These are phyloP conservation scores for Yamadazyma sp. DNA, from an alignment of 1,139 yeast species.

Conservation along the genomic window DNA sequence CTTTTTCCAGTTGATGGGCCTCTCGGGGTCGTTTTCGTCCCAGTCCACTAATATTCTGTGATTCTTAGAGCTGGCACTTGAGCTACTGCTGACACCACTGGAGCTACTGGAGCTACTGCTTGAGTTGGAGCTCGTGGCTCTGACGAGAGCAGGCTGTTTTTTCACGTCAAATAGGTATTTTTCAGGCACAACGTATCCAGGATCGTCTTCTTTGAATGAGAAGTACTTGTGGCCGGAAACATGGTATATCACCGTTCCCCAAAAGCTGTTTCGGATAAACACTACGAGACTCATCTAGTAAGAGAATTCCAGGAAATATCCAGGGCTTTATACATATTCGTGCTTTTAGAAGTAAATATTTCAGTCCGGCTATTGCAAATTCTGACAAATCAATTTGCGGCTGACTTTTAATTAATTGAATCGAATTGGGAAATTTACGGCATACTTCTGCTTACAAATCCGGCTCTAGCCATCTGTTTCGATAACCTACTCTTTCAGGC, in stretches of 20 bases:
- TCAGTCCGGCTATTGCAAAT: too few relatives aligned
- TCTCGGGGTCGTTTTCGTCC: slow-evolving; percentile 30
- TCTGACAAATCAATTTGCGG: too few relatives aligned
- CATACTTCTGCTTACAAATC: too few relatives aligned
- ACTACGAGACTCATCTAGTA: neutral
- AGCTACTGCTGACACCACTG: neutral
- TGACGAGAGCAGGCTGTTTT: neutral
- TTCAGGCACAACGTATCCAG: slow-evolving; percentile 33
- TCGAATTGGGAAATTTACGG: too few relatives aligned
- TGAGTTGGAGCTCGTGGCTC: neutral
- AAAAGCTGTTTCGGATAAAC: slow-evolving; percentile 33
- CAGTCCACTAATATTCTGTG: slow-evolving; percentile 6
- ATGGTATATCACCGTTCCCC: slow-evolving; percentile 34
- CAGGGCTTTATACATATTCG: too few relatives aligned
- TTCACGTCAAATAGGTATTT: slow-evolving; percentile 21
- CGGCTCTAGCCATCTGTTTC: too few relatives aligned
- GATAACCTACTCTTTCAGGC: too few relatives aligned
- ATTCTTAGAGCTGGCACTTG: neutral
- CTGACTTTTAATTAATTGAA: too few relatives aligned
- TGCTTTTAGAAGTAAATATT: too few relatives aligned
- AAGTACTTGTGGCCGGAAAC: slow-evolving; percentile 30
- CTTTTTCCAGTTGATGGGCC: slow-evolving; percentile 31
- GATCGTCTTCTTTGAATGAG: slow-evolving; percentile 29
- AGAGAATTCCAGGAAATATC: too few relatives aligned
- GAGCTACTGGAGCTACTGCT: neutral